Evolutionary conservation across 164 flowering plant species (phyloP).

Genomic region (Magnolia officinalis): DNA sequence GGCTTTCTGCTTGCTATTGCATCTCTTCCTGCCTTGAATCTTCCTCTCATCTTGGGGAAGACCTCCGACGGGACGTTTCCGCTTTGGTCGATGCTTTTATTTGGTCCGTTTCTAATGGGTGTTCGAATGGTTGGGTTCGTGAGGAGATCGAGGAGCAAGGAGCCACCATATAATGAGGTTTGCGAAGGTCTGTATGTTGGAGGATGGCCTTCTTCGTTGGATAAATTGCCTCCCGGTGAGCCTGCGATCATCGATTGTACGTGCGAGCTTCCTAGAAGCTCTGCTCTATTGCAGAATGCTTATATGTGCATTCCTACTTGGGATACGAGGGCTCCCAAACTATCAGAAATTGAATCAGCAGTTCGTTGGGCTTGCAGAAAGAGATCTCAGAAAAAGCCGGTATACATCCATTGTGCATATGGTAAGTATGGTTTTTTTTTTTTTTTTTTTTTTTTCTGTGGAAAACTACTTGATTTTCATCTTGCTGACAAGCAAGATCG

Average conservation of each 20-base stretch:
- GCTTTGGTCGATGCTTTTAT: constrained; percentile 59
- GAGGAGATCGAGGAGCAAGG: constrained; percentile 47
- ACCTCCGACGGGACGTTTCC: constrained; percentile 68
- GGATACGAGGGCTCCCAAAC: constrained; percentile 84
- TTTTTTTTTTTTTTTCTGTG: background rate
- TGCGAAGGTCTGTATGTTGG: constrained; percentile 80
- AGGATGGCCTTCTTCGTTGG: constrained; percentile 71
- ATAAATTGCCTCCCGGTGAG: constrained; percentile 62
- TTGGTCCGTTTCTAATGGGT: constrained; percentile 58
- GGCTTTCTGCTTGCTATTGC: constrained; percentile 56
- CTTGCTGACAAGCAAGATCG: background rate
- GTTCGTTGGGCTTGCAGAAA: constrained; percentile 79
- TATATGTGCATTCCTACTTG: constrained; percentile 79
- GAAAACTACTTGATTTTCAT: background rate
- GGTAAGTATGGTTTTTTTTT: constrained; percentile 35
- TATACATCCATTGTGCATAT: constrained; percentile 82
- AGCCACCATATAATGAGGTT: constrained; percentile 61
- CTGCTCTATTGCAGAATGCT: constrained; percentile 33
- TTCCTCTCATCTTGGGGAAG: constrained; percentile 80
- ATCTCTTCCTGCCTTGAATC: constrained; percentile 60
- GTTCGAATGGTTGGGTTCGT: constrained; percentile 47
- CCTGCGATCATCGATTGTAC: constrained; percentile 90
- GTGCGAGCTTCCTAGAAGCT: constrained; percentile 68
- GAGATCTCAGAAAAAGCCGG: constrained; percentile 59
- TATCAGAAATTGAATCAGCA: constrained; percentile 66